These are phyloP conservation scores for Stereocaulon alpinum DNA, from an alignment of 495 filamentous ascomycete genomes.

Conservation along the genomic window DNA sequence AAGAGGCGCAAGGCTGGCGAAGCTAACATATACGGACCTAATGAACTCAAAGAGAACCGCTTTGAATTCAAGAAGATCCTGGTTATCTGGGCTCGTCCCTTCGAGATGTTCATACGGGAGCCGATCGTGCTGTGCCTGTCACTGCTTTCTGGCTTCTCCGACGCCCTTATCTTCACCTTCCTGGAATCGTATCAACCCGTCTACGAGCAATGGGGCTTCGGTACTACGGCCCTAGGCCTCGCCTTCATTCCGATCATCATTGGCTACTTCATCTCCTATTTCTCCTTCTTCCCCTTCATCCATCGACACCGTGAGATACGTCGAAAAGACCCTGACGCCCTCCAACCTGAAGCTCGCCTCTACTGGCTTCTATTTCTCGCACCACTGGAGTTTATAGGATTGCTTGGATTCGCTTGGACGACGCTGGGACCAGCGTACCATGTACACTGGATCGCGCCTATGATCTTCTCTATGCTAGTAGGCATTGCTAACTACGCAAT, in stretches of 20 bases:
- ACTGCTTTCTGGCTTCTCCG: constrained; percentile 49
- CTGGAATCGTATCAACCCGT: constrained; percentile 50
- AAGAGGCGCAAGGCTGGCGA: constrained; percentile 40
- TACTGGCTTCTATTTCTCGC: constrained; percentile 48
- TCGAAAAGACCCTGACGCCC: constrained; percentile 37
- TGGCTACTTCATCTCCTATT: constrained; percentile 50
- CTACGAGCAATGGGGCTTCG: constrained; percentile 50
- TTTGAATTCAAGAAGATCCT: constrained; percentile 48
- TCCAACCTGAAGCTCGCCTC: constrained; percentile 52
- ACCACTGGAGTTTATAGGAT: constrained; percentile 48
- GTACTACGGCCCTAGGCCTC: constrained; percentile 39
- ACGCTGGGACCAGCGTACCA: constrained; percentile 35
- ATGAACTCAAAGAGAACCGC: constrained; percentile 45
- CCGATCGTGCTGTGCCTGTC: constrained; percentile 51
- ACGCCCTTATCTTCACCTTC: constrained; percentile 58
- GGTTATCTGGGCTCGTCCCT: constrained; percentile 46
- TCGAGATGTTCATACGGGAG: constrained; percentile 51
- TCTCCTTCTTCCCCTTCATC: constrained; percentile 45
- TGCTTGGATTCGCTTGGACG: constrained; percentile 57
- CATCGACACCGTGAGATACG: constrained; percentile 41
- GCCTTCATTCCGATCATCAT: constrained; percentile 49
- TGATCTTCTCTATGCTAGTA: constrained; percentile 53
- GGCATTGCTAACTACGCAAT: constrained; percentile 62
- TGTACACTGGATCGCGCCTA: constrained; percentile 53
- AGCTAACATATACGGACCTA: constrained; percentile 52